Base-by-base conservation (phyloP, 148 eudicot species). In the Vaccinium macrocarpon region DNA sequence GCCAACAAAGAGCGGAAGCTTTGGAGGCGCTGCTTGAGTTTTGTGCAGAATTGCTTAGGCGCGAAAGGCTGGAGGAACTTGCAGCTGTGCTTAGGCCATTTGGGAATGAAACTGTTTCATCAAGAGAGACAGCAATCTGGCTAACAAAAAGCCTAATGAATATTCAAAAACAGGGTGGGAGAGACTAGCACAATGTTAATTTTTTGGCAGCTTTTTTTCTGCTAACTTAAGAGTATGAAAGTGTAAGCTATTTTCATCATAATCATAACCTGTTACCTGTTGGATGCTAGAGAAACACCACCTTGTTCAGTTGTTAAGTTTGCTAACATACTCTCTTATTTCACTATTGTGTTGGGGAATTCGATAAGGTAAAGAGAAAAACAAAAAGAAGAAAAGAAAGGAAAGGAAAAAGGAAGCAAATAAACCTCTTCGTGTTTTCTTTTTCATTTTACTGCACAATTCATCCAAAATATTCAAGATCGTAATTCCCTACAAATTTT, bases 41-140 rank as follows among this genome's bases (percentile, higher is more conserved):
- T 15, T 94, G 97, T 88, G 99, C 99, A 8, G 89, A 92, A 73
- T 81, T 96, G 66, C 91, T 96, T 25, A 92, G 92, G 81, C 95
- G 93, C 85, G 93, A 91, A 71, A 94, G 93, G 78, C 90, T 96
- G 12, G 96, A 95, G 5, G 99, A 96, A 87, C 96, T 96, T 50
- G 84, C 91, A 1, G 94, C 94, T 29, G 93, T 96, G 86, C 88
- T 96, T 14, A 92, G 91, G 85, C 97, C 99, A 21, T 96, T 96
- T 85, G 98, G 99, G 57, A 98, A 93, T 78, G 99, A 96, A 70
- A 83, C 89, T 2, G 97, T 96, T 10, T 96, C 99, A 9, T 96
- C 98, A 18, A 89, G 99, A 42, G 99, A 96, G 88, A 96, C 98
- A 38, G 98, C 99, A 32, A 96, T 96, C 53, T 96, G 99, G 99